Percentiles rank a stretch among this genome's conserved stretches.
These are phyloP conservation scores for Inonotus obliquus DNA, from an alignment of 1,284 basidiomycete genomes.

Conservation along the genomic window DNA sequence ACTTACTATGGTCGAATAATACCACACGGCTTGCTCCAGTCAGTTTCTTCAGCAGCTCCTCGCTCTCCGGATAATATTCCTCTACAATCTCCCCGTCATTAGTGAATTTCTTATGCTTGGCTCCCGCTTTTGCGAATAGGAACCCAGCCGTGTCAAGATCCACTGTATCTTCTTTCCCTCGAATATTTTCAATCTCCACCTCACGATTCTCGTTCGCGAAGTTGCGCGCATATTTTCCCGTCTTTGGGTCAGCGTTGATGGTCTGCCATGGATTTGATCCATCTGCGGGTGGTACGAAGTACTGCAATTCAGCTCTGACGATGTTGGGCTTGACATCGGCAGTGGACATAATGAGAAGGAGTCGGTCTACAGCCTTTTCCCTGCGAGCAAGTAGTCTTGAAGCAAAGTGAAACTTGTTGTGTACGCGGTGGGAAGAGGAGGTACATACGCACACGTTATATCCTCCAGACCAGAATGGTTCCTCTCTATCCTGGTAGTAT, in stretches of 20 bases:
- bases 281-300: conserved; percentile 21
- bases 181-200: conserved; percentile 49
- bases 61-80: conserved; percentile 59
- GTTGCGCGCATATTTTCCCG: conserved; percentile 11
- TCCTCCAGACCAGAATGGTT: too few relatives aligned
- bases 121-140: conserved; percentile 38
- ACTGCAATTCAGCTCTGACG: conserved; percentile 18
- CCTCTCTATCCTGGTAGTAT: too few relatives aligned
- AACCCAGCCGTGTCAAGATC: conserved; percentile 55
- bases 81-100: conserved; percentile 44
- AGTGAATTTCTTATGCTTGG: conserved; percentile 40
- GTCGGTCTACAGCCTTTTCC: too few relatives aligned
- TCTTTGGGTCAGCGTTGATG: conserved; percentile 16
- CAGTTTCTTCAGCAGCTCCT: conserved; percentile 51
- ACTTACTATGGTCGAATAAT: conserved; percentile 62
- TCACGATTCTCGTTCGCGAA: conserved; percentile 19
- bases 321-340: background rate
- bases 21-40: conserved; percentile 57
- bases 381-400: too few relatives aligned
- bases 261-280: conserved; percentile 23
- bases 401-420: too few relatives aligned
- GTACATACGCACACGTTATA: too few relatives aligned
- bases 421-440: too few relatives aligned
- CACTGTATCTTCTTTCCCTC: conserved; percentile 45
- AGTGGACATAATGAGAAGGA: too few relatives aligned